These are phyloP conservation scores for Noccaea caerulescens DNA, from an alignment of 345 rosid species.

Conservation along the genomic window DNA sequence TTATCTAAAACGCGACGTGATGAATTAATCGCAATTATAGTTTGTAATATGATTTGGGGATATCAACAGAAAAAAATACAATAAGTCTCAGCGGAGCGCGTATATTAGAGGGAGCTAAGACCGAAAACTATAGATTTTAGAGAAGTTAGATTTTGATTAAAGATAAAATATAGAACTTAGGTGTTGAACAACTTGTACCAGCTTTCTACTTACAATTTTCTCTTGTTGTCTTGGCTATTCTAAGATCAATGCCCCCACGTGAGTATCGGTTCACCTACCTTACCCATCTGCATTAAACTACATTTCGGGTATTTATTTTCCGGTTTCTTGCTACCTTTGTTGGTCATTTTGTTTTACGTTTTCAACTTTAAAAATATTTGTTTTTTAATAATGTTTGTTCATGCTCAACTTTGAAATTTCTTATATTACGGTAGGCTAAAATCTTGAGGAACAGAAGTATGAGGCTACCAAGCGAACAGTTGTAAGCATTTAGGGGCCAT, in stretches of 20 bases:
- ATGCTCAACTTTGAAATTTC: background rate
- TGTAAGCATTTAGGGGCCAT: background rate
- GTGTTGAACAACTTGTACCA: constrained; percentile 37
- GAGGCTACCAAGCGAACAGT: background rate
- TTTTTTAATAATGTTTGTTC: background rate
- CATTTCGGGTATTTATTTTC: constrained; percentile 20
- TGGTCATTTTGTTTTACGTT: background rate
- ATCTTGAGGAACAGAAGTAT: background rate
- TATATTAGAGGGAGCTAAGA: no score
- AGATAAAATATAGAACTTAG: background rate
- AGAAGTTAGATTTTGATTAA: background rate
- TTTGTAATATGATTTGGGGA: no score
- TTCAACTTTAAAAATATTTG: background rate
- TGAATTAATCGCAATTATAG: no score
- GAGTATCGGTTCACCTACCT: constrained; percentile 37
- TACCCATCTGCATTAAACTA: constrained; percentile 14
- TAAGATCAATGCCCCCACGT: constrained; percentile 36
- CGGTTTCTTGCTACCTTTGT: constrained; percentile 2
- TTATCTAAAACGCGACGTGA: no score
- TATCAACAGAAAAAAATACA: no score
- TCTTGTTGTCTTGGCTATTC: constrained; percentile 3
- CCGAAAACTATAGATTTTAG: background rate
- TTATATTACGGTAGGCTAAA: background rate
- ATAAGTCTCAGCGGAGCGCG: no score
- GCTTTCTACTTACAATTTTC: constrained; percentile 25